These are phyloP conservation scores for Rhodomyrtus tomentosa DNA, from an alignment of 345 rosid genomes.

Conservation along the genomic window DNA sequence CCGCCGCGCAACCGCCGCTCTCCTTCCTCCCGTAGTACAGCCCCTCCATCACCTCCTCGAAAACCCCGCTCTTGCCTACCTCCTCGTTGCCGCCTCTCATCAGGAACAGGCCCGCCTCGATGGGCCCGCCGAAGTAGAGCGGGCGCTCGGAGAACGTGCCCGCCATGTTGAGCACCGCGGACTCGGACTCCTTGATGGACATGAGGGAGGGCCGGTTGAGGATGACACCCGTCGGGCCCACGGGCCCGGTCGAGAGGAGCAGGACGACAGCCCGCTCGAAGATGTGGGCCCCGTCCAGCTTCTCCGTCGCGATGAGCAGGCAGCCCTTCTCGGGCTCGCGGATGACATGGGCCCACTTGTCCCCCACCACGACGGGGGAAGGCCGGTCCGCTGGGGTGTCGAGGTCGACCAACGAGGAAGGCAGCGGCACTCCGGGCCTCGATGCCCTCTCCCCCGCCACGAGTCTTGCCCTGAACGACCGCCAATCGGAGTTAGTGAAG, in stretches of 20 bases:
- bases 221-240: conserved; percentile 70
- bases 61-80: conserved; percentile 43
- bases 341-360: conserved; percentile 80
- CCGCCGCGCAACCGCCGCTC: conserved; percentile 72
- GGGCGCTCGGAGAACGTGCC: conserved; percentile 57
- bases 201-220: conserved; percentile 79
- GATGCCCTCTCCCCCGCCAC: conserved; percentile 43
- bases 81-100: conserved; percentile 24
- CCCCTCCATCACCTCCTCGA: conserved; percentile 70
- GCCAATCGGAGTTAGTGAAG: conserved; percentile 44
- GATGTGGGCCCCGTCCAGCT: conserved; percentile 75
- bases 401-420: conserved; percentile 21
- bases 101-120: conserved; percentile 68
- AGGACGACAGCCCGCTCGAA: conserved; percentile 84
- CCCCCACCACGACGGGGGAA: conserved; percentile 19
- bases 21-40: conserved; percentile 70
- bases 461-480: conserved; percentile 64
- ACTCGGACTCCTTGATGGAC: conserved; percentile 69
- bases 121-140: conserved; percentile 85
- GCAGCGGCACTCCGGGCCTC: conserved; percentile 15
- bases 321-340: conserved; percentile 78
- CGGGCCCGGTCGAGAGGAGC: conserved; percentile 55
- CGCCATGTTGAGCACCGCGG: conserved; percentile 32
- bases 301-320: conserved; percentile 76
- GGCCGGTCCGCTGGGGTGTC: conserved; percentile 23